phyloP scores from a whole-genome alignment of 1,284 basidiomycete genomes.

The Moesziomyces antarcticus region DNA sequence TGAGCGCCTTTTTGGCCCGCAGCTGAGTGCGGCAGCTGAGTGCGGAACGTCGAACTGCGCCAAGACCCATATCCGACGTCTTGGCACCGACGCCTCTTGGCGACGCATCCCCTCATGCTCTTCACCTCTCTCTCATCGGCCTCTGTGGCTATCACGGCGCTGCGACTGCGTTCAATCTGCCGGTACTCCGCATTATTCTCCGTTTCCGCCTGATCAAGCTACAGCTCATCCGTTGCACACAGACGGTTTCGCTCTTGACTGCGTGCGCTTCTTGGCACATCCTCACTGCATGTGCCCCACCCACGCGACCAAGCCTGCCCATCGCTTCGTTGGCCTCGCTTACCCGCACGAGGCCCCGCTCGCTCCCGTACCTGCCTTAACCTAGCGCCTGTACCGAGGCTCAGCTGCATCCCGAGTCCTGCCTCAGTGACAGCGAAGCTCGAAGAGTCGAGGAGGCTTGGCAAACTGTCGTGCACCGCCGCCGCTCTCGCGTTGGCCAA shows the following conservation, averaged over 20 bases:
- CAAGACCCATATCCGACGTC: slow-evolving; percentile 8
- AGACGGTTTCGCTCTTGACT: neutral
- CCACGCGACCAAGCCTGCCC: slow-evolving; percentile 3
- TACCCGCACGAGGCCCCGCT: neutral
- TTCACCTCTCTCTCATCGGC: no score
- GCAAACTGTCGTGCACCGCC: no score
- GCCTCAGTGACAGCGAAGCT: no score
- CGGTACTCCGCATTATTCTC: no score
- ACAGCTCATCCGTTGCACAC: neutral
- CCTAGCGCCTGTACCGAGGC: neutral
- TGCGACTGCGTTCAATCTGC: no score
- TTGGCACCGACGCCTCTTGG: slow-evolving; percentile 15
- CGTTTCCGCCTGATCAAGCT: no score
- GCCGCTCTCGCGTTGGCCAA: no score
- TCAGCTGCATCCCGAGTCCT: no score
- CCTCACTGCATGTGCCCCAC: neutral
- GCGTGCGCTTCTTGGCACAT: slow-evolving; percentile 6
- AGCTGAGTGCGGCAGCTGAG: no score
- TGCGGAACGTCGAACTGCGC: slow-evolving; percentile 19
- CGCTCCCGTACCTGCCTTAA: neutral
- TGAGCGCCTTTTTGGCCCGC: no score
- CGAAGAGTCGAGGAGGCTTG: no score
- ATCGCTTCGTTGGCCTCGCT: neutral
- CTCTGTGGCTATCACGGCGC: no score
- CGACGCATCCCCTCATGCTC: slow-evolving; percentile 2